These are phyloP conservation scores for Helotiales sp. DNA, from an alignment of 2,329 filamentous ascomycete species.

Conservation along the genomic window DNA sequence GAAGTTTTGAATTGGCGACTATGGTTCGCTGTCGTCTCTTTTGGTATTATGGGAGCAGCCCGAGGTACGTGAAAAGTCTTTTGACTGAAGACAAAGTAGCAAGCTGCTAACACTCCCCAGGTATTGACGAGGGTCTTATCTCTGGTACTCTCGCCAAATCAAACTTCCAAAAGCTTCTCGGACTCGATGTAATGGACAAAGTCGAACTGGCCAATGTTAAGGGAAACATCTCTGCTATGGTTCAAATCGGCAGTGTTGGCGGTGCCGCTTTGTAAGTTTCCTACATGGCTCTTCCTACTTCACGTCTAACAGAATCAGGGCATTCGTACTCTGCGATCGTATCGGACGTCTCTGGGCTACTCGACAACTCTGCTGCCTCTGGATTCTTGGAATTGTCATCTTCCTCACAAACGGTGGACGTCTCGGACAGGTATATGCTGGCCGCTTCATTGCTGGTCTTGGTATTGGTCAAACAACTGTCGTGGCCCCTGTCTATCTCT, in stretches of 20 bases:
- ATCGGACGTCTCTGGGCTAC: slow-evolving; percentile 69
- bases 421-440: slow-evolving; percentile 64
- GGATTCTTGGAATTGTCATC: slow-evolving; percentile 62
- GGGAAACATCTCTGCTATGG: slow-evolving; percentile 60
- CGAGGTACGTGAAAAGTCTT: slow-evolving; percentile 53
- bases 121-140: slow-evolving; percentile 76
- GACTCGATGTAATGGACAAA: slow-evolving; percentile 57
- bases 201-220: slow-evolving; percentile 69
- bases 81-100: no score
- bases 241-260: slow-evolving; percentile 47
- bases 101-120: not conserved
- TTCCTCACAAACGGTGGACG: slow-evolving; percentile 62
- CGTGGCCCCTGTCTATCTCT: slow-evolving; percentile 73
- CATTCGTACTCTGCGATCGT: slow-evolving; percentile 62
- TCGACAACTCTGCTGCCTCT: slow-evolving; percentile 59
- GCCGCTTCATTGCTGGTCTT: slow-evolving; percentile 66
- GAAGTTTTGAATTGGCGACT: slow-evolving; percentile 78
- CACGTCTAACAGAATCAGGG: slow-evolving; percentile 33
- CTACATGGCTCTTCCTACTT: not conserved
- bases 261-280: slow-evolving; percentile 59
- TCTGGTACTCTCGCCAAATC: slow-evolving; percentile 71
- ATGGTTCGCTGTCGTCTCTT: slow-evolving; percentile 75
- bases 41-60: slow-evolving; percentile 77
- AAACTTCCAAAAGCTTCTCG: slow-evolving; percentile 64
- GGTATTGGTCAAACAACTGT: slow-evolving; percentile 71